Evolutionary conservation across 345 rosid species (phyloP), one percentile per base, ranked within the genome.

Genomic region (Populus alba): DNA sequence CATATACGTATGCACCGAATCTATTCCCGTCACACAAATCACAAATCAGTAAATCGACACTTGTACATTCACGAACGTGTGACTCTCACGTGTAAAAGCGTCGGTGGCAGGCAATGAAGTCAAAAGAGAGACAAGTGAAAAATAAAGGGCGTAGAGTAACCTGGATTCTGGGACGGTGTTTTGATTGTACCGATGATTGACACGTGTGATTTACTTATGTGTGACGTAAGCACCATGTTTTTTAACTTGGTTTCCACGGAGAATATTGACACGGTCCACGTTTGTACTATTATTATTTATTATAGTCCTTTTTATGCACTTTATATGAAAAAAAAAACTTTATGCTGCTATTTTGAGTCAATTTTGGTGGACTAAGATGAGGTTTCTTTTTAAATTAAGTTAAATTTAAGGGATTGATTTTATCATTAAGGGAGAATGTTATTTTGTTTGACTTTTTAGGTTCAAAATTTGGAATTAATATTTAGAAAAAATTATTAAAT

Each of bases 1-100:
- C 86, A 43, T 22, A 66, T 51, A 73, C 85, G 81, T 69, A 66
- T 66, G 84, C 84, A 83, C 76, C 31, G 53, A 78, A 87, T 78
- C 47, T 3, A 3, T 43, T 20, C 61, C 31, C 15, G 1, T 70
- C 67, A 31, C 74, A 17, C 10, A 7, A 22, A 49, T 71, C 80
- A 62, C 87, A 66, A 81, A 82, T 77, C 37, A 33, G 37, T 33
- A 53, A 18, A 0, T 7, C 2, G 77, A 80, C 87, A 83, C 84
- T 81, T 66, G 7, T 7, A 2, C n/a, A 2, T 16, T 7, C 9
- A n/a, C 55, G 29, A 15, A 3, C 77, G 72, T 79, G 81, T 57
- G 72, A 66, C 27, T 74, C 71, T 77, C 85, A 83, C 87, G 90
- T 81, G 88, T 76, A 70, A 13, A 43, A 89, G 83, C 84, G 89